Conservation (phyloP, 345 rosid genomes). For the Zanthoxylum bungeanum region DNA sequence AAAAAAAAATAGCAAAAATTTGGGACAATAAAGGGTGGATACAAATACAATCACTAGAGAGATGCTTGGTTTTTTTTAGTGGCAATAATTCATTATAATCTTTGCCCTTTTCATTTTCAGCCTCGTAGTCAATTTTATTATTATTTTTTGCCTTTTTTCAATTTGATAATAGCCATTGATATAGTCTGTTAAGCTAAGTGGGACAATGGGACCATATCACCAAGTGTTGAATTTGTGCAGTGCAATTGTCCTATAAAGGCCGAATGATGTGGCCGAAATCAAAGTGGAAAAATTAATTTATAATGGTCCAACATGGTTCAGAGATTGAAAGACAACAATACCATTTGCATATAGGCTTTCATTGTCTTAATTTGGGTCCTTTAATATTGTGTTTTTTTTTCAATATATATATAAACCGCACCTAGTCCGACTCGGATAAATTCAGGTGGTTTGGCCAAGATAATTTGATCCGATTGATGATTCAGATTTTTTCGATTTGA, state of each 20-base stretch:
- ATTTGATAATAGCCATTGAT: not conserved
- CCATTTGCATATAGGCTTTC: conserved; percentile 8
- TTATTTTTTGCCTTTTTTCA: not conserved
- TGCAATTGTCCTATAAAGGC: conserved; percentile 5
- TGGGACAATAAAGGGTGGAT: conserved; percentile 15
- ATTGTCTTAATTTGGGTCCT: not conserved
- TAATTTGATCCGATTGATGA: no score
- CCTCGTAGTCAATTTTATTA: not conserved
- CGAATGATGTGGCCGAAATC: not conserved
- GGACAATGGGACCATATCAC: conserved; percentile 11
- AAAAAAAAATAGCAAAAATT: not conserved
- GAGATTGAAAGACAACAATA: conserved; percentile 7
- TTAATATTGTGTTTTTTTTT: not conserved
- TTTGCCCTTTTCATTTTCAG: not conserved
- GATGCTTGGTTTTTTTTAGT: conserved; percentile 21
- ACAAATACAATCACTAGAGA: conserved; percentile 4
- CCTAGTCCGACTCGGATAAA: no score
- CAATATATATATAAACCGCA: no score
- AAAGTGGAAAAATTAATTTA: not conserved
- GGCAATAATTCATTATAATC: conserved; percentile 21
- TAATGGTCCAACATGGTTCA: conserved; percentile 12
- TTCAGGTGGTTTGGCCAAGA: no score
- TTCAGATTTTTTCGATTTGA: no score
- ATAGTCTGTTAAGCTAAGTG: not conserved
- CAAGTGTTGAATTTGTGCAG: conserved; percentile 5